Base-by-base conservation (phyloP, 2,329 filamentous ascomycete genomes). In the Paecilomyces formosus region DNA sequence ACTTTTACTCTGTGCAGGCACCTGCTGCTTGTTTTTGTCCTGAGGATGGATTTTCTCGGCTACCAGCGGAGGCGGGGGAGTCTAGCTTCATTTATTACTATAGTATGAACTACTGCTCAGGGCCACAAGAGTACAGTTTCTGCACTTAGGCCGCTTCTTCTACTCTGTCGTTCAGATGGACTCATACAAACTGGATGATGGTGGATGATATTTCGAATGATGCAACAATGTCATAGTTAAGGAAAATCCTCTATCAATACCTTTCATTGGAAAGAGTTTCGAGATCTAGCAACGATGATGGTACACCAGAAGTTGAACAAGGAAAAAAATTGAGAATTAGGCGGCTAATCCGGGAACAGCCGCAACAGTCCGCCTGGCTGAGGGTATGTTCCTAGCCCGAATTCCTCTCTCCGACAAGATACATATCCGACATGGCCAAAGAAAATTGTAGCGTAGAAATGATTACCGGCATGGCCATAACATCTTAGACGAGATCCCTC, bases 401-500 rank as follows among this genome's bases (percentile, higher is more conserved):
- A 52, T 52, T n/a, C 22, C 26, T 52, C 50, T 21, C 22, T 24
- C 50, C 50, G 50, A 52, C 50, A 52, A 52, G 54, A 55, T 39
- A 33, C 31, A 22, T 35, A 35, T 55, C 54, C 18, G 54, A 55
- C 54, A 55, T 52, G 55, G 55, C 31, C 53, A 39, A 60, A 57
- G 49, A 60, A 59, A 57, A 62, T 49, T 55, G 21, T 57, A 54
- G 28, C 18, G 26, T n/a, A 53, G 28, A 53, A 55, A 55, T 6
- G 30, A 15, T 57, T 31, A 57, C 50, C 53, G 45, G 56, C 26
- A 33, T 55, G 53, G 56, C 21, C 21, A 64, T 63, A 59, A 59
- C 58, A 54, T 61, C 62, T 83, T 90, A 99, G 82, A 99, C 85
- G 76, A 99, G 82, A 79, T 99, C 94, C 65, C 90, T 86, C 83